A percentile compares a stretch with the other conserved stretches of the same genome.
phyloP scores from a whole-genome alignment of 208 protist genomes.

The Perkinsela sp. region DNA sequence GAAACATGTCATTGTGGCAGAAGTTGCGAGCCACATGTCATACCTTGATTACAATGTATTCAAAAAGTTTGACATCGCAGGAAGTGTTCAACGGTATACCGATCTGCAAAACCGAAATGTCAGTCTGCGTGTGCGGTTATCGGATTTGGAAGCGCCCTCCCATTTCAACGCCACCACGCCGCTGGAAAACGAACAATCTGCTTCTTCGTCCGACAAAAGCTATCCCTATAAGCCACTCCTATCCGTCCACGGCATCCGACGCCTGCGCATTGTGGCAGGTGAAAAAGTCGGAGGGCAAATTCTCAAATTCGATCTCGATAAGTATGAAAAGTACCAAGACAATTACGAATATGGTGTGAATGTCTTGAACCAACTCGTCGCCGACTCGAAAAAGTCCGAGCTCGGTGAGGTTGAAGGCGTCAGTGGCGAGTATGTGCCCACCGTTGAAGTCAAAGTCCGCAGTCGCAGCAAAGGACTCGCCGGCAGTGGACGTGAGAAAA shows the following conservation, averaged over 20 bases:
- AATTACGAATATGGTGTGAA: conserved; percentile 34
- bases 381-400: conserved; percentile 50
- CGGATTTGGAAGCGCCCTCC: conserved; percentile 23
- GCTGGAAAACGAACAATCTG: background rate
- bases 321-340: conserved; percentile 53
- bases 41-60: conserved; percentile 7
- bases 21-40: background rate
- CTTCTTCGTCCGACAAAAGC: background rate
- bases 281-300: conserved; percentile 51
- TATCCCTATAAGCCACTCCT: conserved; percentile 26
- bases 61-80: conserved; percentile 63
- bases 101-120: conserved; percentile 65
- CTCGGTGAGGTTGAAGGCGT: conserved; percentile 10
- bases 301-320: conserved; percentile 53
- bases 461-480: conserved; percentile 6
- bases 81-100: conserved; percentile 58
- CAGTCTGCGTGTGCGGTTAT: conserved; percentile 31
- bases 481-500: conserved; percentile 35
- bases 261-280: conserved; percentile 32
- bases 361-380: conserved; percentile 46
- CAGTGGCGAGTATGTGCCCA: conserved; percentile 36
- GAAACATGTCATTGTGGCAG: background rate
- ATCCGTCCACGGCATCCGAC: conserved; percentile 41
- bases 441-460: conserved; percentile 60
- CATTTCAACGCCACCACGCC: too few species aligned